Base-by-base conservation (phyloP, 495 filamentous ascomycete genomes). In the Aspergillus mulundensis region DNA sequence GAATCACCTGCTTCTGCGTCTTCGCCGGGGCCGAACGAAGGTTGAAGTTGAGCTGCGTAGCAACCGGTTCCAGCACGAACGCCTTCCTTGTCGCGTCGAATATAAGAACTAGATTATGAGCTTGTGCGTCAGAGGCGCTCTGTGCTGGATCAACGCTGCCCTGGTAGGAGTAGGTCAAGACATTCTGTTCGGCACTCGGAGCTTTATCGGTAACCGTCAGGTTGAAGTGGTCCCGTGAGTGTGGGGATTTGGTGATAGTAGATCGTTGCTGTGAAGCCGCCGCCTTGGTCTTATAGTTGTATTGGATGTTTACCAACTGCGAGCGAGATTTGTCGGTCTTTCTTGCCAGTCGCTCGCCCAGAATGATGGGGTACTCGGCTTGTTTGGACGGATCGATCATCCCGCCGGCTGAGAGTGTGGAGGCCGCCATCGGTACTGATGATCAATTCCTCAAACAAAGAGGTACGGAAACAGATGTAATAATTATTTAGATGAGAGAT, bases 1-100 rank as follows among this genome's bases (percentile, higher is more conserved):
- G 67, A 15, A 71, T 59, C 18, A 79, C 67, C 53, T 74, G 70
- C 42, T 74, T 73, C 50, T 73, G 66, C 24, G 76, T 70, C 60
- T 79, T 76, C 16, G 72, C 69, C 0, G 76, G 76, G 14, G 77
- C 75, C 28, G 77, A 74, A 20, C 71, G 70, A 7, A 85, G 70
- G 53, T 85, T 85, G 75, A 85, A 84, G 56, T 80, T 80, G 57
- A 81, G 70, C 23, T 76, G 73, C 21, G 72, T 74, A 49, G 72
- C 64, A 8, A 85, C 69, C 15, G 76, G 71, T 55, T 83, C 78
- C 20, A 84, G 65, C 7, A 78, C 77, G 44, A 81, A 79, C 12
- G 67, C 72, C 53, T 81, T 77, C 8, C 73, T 72, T 2, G 65
- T 61, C 3, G 76, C 66, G 56, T 85, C 78, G 59, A 82, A 85